Evolutionary conservation across 108 stramenopile species (phyloP).

Genomic region (Conticribra guillardii): DNA sequence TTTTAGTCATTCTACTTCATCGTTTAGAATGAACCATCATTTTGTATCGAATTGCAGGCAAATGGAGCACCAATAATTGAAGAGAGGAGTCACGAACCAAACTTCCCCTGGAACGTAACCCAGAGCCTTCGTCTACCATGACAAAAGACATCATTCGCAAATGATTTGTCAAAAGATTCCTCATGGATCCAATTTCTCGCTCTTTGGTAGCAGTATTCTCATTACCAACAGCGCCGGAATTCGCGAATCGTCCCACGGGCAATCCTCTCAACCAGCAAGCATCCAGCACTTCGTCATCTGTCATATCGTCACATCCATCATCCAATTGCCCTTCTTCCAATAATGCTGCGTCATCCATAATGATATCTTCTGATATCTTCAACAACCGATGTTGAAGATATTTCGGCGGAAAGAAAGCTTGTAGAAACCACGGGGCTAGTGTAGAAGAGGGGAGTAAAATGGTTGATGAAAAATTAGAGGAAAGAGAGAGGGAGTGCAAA

Average conservation of each 20-base stretch:
- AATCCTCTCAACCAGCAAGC: slow-evolving; percentile 35
- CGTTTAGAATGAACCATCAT: not conserved
- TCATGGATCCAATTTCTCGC: slow-evolving; percentile 17
- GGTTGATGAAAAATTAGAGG: slow-evolving; percentile 24
- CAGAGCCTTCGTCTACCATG: not conserved
- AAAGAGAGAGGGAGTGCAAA: slow-evolving; percentile 34
- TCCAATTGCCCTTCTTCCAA: slow-evolving; percentile 30
- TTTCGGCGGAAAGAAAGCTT: slow-evolving; percentile 10
- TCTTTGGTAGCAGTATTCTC: not conserved
- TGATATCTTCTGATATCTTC: slow-evolving; percentile 34
- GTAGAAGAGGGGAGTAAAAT: slow-evolving; percentile 13
- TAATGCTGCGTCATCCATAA: slow-evolving; percentile 35
- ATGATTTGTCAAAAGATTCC: slow-evolving; percentile 30
- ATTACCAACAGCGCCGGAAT: not conserved
- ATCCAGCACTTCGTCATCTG: slow-evolving; percentile 31
- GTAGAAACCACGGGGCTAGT: slow-evolving; percentile 16
- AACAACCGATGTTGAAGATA: slow-evolving; percentile 23
- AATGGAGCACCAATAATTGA: slow-evolving; percentile 39
- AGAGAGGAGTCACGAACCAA: slow-evolving; percentile 34
- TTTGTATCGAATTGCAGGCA: slow-evolving; percentile 31
- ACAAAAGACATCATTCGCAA: slow-evolving; percentile 38
- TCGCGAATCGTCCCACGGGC: slow-evolving; percentile 23
- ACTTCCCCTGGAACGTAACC: slow-evolving; percentile 18
- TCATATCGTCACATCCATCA: slow-evolving; percentile 16
- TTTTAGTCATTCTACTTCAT: no score